Evolutionary conservation across 139 green algal genomes (phyloP), one percentile per base, ranked within the genome.

Genomic region (Monoraphidium neglectum): DNA sequence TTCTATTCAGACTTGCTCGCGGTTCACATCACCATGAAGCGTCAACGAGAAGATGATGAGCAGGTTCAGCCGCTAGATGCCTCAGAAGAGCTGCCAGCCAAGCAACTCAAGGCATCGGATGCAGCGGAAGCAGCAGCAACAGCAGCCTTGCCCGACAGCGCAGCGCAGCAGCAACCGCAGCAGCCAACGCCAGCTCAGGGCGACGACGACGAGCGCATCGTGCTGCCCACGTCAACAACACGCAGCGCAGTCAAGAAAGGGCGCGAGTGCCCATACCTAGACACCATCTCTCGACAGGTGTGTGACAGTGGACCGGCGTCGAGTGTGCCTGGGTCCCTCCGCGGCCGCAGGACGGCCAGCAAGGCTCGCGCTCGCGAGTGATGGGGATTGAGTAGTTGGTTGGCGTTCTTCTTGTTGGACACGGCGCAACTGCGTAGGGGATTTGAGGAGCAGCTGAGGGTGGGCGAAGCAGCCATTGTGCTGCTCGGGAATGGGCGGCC

Each of bases 221-320:
- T 74, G 1, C 46, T 90, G 28, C 86, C 86, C 0, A 63, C 51
- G 10, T 87, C 80, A 21, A 87, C 63, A 38, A 85, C 77, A 30
- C 77, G 86, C 18, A 70, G 77, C 28, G 73, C 78, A 12, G 75
- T 94, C 15, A 86, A 84, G 26, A 86, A 78, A 32, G 94, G 94
- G 4, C 66, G 72, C 24, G 94, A 98, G 62, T 99, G 96, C 82
- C 96, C 96, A 13, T 99, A 98, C 80, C 77, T 99, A n/a, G 96
- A 98, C 89, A 98, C 94, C 24, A 93, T 99, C 28, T 92, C 88
- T 12, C 85, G 92, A 3, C 87, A 94, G 87, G 93, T 93, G 60
- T 1, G 72, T 5, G 37, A 1, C 8, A 21, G 43, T 51, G 8
- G n/a, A n/a, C n/a, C n/a, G n/a, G n/a, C n/a, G n/a, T n/a, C n/a